Evolutionary conservation across 768 basidiomycete genomes (phyloP), one percentile per base, ranked within the genome.

Genomic region (Lyophyllum shimeji): DNA sequence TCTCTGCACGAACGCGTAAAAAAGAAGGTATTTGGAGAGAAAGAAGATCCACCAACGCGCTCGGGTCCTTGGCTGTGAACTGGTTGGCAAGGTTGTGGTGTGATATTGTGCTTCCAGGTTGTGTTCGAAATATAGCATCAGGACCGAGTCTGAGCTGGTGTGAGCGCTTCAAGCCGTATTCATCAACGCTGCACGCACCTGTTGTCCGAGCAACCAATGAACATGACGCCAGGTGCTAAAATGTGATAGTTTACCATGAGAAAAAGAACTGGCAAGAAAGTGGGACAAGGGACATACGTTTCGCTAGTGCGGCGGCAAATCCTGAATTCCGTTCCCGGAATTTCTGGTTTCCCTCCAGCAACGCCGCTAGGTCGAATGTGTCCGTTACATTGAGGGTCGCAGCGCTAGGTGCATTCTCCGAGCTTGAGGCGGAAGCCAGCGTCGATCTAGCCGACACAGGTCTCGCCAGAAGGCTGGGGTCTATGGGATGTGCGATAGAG

Each of bases 51-150:
- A 66, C 73, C 53, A 58, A 75, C 74, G 68, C 64, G 66, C 66
- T 71, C 18, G 62, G 46, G 53, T 76, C 74, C 46, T 65, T 66
- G 25, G 59, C 55, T 13, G 65, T 65, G 59, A 71, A 75, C 55
- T 72, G 74, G 46, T 74, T 73, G 1, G 64, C 74, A 53, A 75
- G 68, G 50, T 73, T 74, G 49, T 65, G 64, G 18, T 74, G 71
- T 1, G 72, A 61, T 40, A 72, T 59, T 39, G 69, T 62, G 17
- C 71, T 69, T 3, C 73, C 73, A 43, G 63, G 53, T 3, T 68
- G 67, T 13, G 71, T 63, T 47, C 70, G 68, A 62, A 76, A 76
- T 25, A 76, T 69, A 8, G 55, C 50, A 40, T 46, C 43, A 42
- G 50, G 37, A 20, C 43, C 52, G 13, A 61, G 15, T 46, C 60